phyloP scores from a whole-genome alignment of 495 filamentous ascomycete genomes.

The Penicillium maclennaniae region DNA sequence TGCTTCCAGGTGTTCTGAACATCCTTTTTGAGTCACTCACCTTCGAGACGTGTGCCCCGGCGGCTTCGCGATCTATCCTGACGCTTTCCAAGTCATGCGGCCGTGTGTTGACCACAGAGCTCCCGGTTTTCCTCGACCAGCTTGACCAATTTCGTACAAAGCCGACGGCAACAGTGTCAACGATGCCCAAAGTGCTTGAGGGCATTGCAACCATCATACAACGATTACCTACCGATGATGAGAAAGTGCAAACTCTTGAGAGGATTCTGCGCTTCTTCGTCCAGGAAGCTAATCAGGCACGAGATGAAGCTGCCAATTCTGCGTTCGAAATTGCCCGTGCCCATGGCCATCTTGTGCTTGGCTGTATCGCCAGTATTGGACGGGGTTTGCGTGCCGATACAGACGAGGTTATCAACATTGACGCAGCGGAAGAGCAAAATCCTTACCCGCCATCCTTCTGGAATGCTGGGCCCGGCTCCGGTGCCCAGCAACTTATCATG shows the following conservation, averaged over 20 bases:
- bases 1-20: constrained; percentile 71
- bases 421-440: constrained; percentile 36
- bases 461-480: constrained; percentile 51
- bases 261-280: constrained; percentile 61
- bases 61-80: constrained; percentile 77
- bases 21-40: constrained; percentile 76
- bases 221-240: constrained; percentile 60
- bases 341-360: constrained; percentile 61
- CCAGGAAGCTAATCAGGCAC: constrained; percentile 34
- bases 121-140: constrained; percentile 72
- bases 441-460: constrained; percentile 54
- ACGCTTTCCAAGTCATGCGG: constrained; percentile 80
- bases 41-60: constrained; percentile 58
- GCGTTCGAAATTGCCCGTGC: constrained; percentile 45
- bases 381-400: constrained; percentile 72
- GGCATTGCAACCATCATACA: constrained; percentile 84
- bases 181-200: constrained; percentile 77
- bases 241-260: constrained; percentile 58
- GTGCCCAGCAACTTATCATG: constrained; percentile 58
- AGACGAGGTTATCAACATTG: constrained; percentile 65
- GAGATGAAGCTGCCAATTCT: constrained; percentile 31
- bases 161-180: constrained; percentile 59
- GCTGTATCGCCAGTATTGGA: constrained; percentile 72
- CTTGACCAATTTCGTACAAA: constrained; percentile 62
- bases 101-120: constrained; percentile 61